Conservation (phyloP, 768 basidiomycete genomes). For the Exsudoporus frostii region DNA sequence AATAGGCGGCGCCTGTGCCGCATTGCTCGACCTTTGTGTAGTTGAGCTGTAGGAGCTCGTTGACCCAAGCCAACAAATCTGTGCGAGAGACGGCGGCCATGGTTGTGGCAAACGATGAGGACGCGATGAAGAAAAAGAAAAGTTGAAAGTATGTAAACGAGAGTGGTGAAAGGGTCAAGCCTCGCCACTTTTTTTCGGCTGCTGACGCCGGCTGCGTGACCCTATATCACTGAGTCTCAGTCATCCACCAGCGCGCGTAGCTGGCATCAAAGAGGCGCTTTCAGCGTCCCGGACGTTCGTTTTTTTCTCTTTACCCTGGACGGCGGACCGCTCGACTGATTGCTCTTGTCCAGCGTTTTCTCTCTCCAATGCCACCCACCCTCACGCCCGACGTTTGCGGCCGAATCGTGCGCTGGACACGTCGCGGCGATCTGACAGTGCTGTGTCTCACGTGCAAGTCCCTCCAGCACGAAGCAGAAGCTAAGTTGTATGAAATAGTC, state of each 20-base stretch:
- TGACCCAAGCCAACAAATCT: constrained; percentile 90
- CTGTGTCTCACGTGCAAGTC: constrained; percentile 46
- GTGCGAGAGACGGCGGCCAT: constrained; percentile 73
- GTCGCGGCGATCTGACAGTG: constrained; percentile 37
- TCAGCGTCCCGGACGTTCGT: not conserved
- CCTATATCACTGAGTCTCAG: not conserved
- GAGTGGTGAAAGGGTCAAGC: not conserved
- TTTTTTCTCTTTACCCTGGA: not conserved
- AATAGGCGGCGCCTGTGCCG: constrained; percentile 89
- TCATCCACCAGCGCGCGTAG: not conserved
- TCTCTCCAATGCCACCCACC: constrained; percentile 14
- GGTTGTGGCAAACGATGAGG: constrained; percentile 12
- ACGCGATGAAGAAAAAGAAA: not conserved
- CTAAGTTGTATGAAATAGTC: constrained; percentile 42
- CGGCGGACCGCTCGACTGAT: not conserved
- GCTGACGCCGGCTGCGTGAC: not conserved
- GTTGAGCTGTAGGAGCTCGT: constrained; percentile 86
- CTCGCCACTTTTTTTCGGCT: constrained; percentile 9
- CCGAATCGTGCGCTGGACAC: constrained; percentile 38
- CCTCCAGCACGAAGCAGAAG: constrained; percentile 48
- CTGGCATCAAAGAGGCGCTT: not conserved
- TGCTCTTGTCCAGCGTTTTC: not conserved
- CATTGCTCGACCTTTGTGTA: constrained; percentile 94
- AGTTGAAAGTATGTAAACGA: not conserved
- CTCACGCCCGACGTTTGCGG: constrained; percentile 44